These are phyloP conservation scores for Odontarrhena argentea DNA, from an alignment of 345 rosid genomes.

Conservation along the genomic window DNA sequence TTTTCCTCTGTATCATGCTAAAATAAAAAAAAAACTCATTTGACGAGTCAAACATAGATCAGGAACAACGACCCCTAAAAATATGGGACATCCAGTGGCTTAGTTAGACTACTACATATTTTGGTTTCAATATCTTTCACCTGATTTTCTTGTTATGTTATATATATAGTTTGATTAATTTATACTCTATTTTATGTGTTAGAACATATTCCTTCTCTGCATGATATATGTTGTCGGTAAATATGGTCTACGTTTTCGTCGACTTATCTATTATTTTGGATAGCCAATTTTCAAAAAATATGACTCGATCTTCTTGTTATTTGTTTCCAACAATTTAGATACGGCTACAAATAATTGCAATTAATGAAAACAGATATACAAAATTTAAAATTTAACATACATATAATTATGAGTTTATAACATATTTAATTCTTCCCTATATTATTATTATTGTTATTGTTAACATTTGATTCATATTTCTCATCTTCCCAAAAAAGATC, in stretches of 20 bases:
- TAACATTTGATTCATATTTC: too few relatives aligned
- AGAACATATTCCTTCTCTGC: background rate
- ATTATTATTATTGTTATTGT: too few relatives aligned
- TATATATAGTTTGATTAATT: constrained; percentile 1
- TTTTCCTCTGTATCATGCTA: background rate
- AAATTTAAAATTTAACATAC: background rate
- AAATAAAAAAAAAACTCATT: too few relatives aligned
- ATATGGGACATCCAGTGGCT: constrained; percentile 18
- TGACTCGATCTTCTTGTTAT: constrained; percentile 15
- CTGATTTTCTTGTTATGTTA: constrained; percentile 12
- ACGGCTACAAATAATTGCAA: constrained; percentile 8
- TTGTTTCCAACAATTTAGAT: constrained; percentile 12
- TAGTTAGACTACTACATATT: background rate
- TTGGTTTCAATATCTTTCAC: constrained; percentile 17
- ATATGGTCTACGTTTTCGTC: background rate
- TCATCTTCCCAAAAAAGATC: too few relatives aligned
- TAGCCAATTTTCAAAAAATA: background rate
- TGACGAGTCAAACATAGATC: constrained; percentile 13
- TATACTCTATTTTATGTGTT: background rate
- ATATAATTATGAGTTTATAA: background rate
- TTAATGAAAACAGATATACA: background rate
- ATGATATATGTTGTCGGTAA: constrained; percentile 1
- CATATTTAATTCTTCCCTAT: too few relatives aligned
- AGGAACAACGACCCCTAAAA: constrained; percentile 16
- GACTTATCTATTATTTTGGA: background rate